phyloP scores from a whole-genome alignment of 768 basidiomycete genomes.

The Suillus subalutaceus region DNA sequence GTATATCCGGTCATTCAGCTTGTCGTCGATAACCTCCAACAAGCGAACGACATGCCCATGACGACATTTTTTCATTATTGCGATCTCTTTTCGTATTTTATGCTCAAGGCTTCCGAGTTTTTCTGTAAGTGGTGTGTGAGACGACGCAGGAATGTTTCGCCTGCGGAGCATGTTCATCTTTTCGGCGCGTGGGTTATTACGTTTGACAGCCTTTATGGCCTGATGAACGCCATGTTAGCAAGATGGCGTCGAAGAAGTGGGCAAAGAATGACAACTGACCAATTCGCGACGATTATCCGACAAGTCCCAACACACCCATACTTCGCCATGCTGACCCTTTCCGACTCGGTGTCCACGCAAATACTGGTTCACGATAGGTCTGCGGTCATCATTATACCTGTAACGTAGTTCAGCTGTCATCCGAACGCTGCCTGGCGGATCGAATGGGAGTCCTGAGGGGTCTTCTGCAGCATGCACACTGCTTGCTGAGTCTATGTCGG shows the following conservation, averaged over 20 bases:
- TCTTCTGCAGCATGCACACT: conserved; percentile 37
- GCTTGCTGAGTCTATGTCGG: conserved; percentile 27
- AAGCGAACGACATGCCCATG: conserved; percentile 90
- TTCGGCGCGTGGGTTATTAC: conserved; percentile 72
- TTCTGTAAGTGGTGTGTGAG: conserved; percentile 63
- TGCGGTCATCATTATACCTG: conserved; percentile 42
- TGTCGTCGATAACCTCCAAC: conserved; percentile 94
- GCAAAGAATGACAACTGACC: conserved; percentile 33
- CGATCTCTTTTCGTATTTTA: conserved; percentile 92
- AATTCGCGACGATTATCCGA: conserved; percentile 50
- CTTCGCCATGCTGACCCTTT: conserved; percentile 88
- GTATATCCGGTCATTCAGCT: conserved; percentile 84
- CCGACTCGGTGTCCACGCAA: conserved; percentile 76
- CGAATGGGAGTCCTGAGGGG: conserved; percentile 34
- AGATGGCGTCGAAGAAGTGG: conserved; percentile 9
- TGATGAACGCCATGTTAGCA: conserved; percentile 31
- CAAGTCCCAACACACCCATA: conserved; percentile 70
- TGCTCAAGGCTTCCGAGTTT: conserved; percentile 72
- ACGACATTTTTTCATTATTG: conserved; percentile 96
- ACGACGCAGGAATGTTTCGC: conserved; percentile 44
- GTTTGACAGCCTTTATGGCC: conserved; percentile 81
- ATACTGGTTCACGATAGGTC: conserved; percentile 82
- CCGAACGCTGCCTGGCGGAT: conserved; percentile 48
- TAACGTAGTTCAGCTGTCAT: conserved; percentile 50
- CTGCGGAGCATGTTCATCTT: conserved; percentile 59